Percentiles rank a stretch among this genome's conserved stretches.
Conservation (phyloP, 1,139 yeast species). For the Magnusiomyces suaveolens region DNA sequence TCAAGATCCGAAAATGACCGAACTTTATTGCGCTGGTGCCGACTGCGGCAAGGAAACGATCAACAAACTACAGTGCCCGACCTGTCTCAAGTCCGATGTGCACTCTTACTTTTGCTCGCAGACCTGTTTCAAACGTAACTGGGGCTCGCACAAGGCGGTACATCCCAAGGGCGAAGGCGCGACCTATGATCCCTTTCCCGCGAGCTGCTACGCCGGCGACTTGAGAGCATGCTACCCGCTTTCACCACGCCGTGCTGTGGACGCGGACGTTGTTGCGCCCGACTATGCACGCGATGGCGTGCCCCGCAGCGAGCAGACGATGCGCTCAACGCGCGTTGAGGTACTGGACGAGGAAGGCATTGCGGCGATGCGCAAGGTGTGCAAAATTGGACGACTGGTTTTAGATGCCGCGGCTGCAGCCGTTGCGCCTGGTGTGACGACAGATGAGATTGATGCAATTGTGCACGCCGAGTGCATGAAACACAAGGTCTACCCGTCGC, state of each 20-base stretch:
- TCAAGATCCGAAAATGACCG: slow-evolving; percentile 1
- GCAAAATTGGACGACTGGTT: slow-evolving; percentile 73
- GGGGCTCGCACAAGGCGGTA: slow-evolving; percentile 48
- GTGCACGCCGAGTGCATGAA: slow-evolving; percentile 84
- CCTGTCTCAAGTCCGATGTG: slow-evolving; percentile 67
- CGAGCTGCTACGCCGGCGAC: slow-evolving; percentile 60
- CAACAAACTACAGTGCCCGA: slow-evolving; percentile 77
- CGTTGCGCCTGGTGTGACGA: slow-evolving; percentile 77
- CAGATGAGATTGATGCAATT: slow-evolving; percentile 82
- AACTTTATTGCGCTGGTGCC: slow-evolving; percentile 50
- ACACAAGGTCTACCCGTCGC: slow-evolving; percentile 89
- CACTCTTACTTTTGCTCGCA: slow-evolving; percentile 71
- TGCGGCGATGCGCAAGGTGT: slow-evolving; percentile 63
- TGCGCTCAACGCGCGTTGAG: slow-evolving; percentile 57
- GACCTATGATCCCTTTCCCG: slow-evolving; percentile 79
- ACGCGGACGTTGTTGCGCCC: slow-evolving; percentile 62
- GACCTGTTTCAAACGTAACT: slow-evolving; percentile 68
- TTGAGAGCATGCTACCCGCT: slow-evolving; percentile 77
- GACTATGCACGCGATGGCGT: slow-evolving; percentile 79
- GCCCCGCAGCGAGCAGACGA: slow-evolving; percentile 68
- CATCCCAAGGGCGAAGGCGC: slow-evolving; percentile 37
- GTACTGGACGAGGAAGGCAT: slow-evolving; percentile 56
- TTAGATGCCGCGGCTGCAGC: slow-evolving; percentile 80
- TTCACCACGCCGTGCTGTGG: slow-evolving; percentile 58
- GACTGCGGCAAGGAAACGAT: slow-evolving; percentile 77